Evolutionary conservation across 2,329 filamentous ascomycete genomes (phyloP).

Genomic region (Verticillium isaacii): DNA sequence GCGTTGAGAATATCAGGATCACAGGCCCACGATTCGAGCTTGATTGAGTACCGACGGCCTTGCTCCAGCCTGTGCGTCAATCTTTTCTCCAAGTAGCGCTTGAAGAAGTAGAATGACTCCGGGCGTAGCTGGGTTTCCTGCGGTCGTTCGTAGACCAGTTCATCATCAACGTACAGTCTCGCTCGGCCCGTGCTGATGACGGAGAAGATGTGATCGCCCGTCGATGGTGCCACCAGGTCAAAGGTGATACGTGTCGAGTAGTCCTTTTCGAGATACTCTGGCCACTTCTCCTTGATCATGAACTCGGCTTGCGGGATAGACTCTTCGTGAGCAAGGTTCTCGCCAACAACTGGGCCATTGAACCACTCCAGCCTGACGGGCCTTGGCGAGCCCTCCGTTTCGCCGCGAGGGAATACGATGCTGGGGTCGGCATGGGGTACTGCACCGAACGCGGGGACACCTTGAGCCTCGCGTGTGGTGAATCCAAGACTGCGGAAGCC

Average conservation of each 20-base stretch:
- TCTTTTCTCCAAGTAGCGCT: neutral
- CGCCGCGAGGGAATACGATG: neutral
- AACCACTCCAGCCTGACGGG: neutral
- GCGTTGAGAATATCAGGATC: neutral
- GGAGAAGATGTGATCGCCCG: neutral
- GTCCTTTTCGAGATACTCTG: neutral
- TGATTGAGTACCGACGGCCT: neutral
- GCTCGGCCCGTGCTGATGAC: neutral
- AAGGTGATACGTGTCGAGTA: neutral
- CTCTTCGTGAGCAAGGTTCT: neutral
- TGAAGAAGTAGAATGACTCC: constrained; percentile 1
- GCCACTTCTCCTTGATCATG: neutral
- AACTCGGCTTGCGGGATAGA: neutral
- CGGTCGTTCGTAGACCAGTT: neutral
- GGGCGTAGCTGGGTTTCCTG: neutral
- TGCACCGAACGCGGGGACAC: neutral
- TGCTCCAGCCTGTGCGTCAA: neutral
- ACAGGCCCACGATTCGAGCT: neutral
- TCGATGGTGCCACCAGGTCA: neutral
- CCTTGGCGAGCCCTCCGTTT: neutral
- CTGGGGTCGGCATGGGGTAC: neutral
- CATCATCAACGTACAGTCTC: neutral
- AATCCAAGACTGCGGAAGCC: neutral
- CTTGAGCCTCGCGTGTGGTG: neutral
- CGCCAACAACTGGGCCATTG: neutral